Base-by-base conservation (phyloP, 2,329 filamentous ascomycete species). In the Botrytis byssoidea region DNA sequence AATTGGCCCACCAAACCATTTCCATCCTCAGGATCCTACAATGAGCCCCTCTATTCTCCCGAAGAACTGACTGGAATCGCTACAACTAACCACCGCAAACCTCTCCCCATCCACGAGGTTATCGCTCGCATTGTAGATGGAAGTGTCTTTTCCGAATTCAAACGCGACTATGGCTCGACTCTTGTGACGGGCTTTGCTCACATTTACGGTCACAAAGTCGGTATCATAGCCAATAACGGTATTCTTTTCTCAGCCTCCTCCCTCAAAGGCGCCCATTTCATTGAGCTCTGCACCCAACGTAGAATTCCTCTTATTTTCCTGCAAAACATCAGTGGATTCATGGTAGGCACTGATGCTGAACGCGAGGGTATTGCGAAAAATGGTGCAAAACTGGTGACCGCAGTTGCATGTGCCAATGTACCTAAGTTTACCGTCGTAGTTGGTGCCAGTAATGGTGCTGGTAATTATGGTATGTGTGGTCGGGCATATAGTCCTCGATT, bases 381-480 rank as follows among this genome's bases (percentile, higher is more conserved):
- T 80, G 96, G 96, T 59, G 96, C 96, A 9, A 98, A 99, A 84
- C 89, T 99, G 29, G 96, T 98, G 42, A 97, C 94, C 4, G 96
- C 95, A 12, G 96, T 98, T 18, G 93, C 94, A 14, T 98, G 95
- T 81, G 95, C 95, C 6, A 90, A 96, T 77, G 95, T 98, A 60
- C 95, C 96, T 77, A 98, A 99, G 83, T 95, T 98, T 81, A 99
- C 96, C 0, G 93, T 99, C 25, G 93, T 99, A 1, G 91, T 98
- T n/a, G 96, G 96, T 37, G 93, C 92, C 44, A 95, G 92, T 82
- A 96, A 96, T 77, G 95, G 95, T 74, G 95, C 95, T 12, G 96
- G 96, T 6, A 99, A 98, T 83, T 99, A 99, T 81, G 96, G 95
- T 79, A 99, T 99, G 96, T 98, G 94, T 81, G 96, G 96, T 35